phyloP scores from a whole-genome alignment of 2,329 filamentous ascomycete species.

The Zymoseptoria crescenta region DNA sequence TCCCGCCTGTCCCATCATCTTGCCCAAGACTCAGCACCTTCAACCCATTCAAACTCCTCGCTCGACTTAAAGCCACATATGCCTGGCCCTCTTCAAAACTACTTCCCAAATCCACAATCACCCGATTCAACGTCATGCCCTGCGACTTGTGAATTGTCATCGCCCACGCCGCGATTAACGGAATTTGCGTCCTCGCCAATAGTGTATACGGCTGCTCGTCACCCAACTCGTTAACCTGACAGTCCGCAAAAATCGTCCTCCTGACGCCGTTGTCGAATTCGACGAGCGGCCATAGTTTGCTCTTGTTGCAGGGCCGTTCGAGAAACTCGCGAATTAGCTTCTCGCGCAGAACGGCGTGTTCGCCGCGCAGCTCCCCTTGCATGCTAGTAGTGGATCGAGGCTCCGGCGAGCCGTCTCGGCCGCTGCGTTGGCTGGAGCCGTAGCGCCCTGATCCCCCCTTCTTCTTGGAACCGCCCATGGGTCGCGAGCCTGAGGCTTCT shows the following conservation, averaged over 20 bases:
- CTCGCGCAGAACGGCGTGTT: slow-evolving; percentile 11
- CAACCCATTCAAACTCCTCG: slow-evolving; percentile 45
- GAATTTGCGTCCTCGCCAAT: slow-evolving; percentile 52
- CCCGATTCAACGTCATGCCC: slow-evolving; percentile 54
- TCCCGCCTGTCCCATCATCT: slow-evolving; percentile 12
- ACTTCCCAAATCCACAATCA: slow-evolving; percentile 46
- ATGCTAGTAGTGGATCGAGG: neutral
- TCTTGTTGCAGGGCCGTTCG: slow-evolving; percentile 6
- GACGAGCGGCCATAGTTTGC: slow-evolving; percentile 40
- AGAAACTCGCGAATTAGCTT: slow-evolving; percentile 8
- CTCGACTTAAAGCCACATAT: slow-evolving; percentile 56
- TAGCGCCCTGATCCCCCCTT: neutral
- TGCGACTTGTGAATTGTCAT: slow-evolving; percentile 58
- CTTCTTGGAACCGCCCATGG: neutral
- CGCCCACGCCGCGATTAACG: slow-evolving; percentile 53
- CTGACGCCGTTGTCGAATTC: slow-evolving; percentile 45
- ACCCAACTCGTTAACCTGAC: slow-evolving; percentile 42
- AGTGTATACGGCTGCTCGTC: slow-evolving; percentile 40
- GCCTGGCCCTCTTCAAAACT: slow-evolving; percentile 52
- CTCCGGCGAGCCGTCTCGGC: slow-evolving; percentile 9
- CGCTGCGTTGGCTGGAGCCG: neutral
- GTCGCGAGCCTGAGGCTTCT: slow-evolving; percentile 1
- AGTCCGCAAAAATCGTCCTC: slow-evolving; percentile 45
- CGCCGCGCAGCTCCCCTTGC: slow-evolving; percentile 12
- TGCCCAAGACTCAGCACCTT: slow-evolving; percentile 26